phyloP scores from a whole-genome alignment of 495 filamentous ascomycete genomes.

The Trichoderma gamsii region DNA sequence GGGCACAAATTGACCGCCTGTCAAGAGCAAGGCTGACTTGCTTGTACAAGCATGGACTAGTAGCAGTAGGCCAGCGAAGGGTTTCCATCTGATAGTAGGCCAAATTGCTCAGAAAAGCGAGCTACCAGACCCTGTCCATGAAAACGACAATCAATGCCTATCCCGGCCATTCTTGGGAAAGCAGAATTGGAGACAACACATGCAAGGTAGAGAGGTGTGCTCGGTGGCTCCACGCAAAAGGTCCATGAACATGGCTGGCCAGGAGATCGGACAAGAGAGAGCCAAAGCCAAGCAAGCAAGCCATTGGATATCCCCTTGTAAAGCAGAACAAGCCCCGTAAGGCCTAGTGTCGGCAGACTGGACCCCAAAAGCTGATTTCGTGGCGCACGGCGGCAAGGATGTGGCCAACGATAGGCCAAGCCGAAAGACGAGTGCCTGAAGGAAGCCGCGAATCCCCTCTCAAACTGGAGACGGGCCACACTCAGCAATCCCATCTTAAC shows the following conservation, averaged over 20 bases:
- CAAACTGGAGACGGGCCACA: neutral
- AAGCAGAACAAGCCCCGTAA: neutral
- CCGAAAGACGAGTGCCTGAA: neutral
- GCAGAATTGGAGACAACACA: too few species aligned
- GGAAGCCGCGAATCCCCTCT: neutral
- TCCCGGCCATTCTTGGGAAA: too few species aligned
- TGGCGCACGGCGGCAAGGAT: neutral
- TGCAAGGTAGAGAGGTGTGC: too few species aligned
- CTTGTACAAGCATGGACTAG: neutral
- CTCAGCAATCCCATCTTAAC: neutral
- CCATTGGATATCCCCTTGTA: neutral
- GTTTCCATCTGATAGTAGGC: neutral
- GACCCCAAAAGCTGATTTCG: neutral
- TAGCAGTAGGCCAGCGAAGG: neutral
- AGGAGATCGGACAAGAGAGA: neutral
- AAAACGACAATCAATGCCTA: too few species aligned
- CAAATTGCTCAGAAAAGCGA: too few species aligned
- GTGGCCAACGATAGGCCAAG: neutral
- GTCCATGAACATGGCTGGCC: neutral
- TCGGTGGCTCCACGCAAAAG: neutral
- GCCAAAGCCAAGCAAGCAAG: neutral
- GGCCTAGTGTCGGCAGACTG: neutral
- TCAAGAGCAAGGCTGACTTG: neutral
- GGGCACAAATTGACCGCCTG: slow-evolving; percentile 6
- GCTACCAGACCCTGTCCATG: too few species aligned